Evolutionary conservation across 2,329 filamentous ascomycete species (phyloP), one percentile per base, ranked within the genome.

Genomic region (Xylariaceae sp.): DNA sequence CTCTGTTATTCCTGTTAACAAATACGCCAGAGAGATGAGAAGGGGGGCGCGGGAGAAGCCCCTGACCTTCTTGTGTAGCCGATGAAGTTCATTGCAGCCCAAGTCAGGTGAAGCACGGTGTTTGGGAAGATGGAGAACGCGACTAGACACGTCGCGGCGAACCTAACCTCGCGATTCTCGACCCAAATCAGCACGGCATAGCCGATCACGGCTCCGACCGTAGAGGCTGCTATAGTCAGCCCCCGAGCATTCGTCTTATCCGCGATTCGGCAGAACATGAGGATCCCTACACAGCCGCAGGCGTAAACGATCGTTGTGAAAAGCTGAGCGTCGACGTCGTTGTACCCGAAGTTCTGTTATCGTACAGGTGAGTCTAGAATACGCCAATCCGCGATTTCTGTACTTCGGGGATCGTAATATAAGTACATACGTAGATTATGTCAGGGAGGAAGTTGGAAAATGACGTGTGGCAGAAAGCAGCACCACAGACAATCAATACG

Each of bases 241-340:
- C 63, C 65, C 20, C 65, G 59, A 5, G 50, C 54, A 20, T 62
- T 60, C n/a, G 62, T 61, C 44, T 57, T 54, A 51, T 68, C 65
- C 2, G 65, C 61, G 14, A 66, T 26, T 20, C 57, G 44, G 51
- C 59, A 60, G 42, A 59, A 65, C 23, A 57, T 41, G 14, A 67
- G 44, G 42, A 67, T 66, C 29, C 65, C 63, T n/a, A 62, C 43
- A 47, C 65, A 65, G 14, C 65, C 63, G 20, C 57, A 59, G 3
- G 49, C 59, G 44, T 68, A 68, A 3, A 68, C 65, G 37, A 68
- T 60, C 3, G 64, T 57, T 7, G 63, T 65, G 54, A 66, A 64
- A 10, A 66, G 60, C 43, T 68, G 65, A 10, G 64, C 54, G 29
- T 57, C 50, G 6, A 66, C 55, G 18, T 52, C 51, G 32, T 47